Conservation (phyloP, 2,329 filamentous ascomycete genomes). For the Penicillium brasilianum region DNA sequence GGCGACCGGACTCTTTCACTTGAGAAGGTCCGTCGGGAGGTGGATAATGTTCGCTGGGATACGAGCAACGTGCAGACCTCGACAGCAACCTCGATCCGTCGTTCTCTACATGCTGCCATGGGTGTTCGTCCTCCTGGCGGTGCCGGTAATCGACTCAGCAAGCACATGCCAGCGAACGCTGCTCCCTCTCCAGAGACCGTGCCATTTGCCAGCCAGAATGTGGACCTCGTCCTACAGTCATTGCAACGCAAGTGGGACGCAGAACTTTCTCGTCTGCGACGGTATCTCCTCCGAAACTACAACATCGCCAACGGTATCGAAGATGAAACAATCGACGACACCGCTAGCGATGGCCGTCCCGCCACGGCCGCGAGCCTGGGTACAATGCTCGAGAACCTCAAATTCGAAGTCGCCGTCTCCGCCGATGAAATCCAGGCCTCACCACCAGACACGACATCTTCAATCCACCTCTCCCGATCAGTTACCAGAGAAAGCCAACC, state of each 20-base stretch:
- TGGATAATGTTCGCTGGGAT: slow-evolving; percentile 57
- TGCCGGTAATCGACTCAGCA: slow-evolving; percentile 40
- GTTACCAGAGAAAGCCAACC: slow-evolving; percentile 24
- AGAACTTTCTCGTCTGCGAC: slow-evolving; percentile 49
- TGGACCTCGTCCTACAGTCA: slow-evolving; percentile 48
- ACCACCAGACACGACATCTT: slow-evolving; percentile 22
- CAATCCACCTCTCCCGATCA: slow-evolving; percentile 22
- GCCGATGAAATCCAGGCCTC: slow-evolving; percentile 33
- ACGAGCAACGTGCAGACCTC: slow-evolving; percentile 35
- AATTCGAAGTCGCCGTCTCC: slow-evolving; percentile 41
- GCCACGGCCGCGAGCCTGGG: slow-evolving; percentile 45
- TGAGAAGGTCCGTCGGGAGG: slow-evolving; percentile 62
- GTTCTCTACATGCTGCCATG: slow-evolving; percentile 50
- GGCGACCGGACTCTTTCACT: slow-evolving; percentile 66
- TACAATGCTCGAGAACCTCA: slow-evolving; percentile 46
- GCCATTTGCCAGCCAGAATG: slow-evolving; percentile 43
- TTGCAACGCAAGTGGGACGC: slow-evolving; percentile 53
- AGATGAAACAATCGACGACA: slow-evolving; percentile 36
- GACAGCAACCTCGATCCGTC: slow-evolving; percentile 48
- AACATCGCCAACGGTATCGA: slow-evolving; percentile 45
- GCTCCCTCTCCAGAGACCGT: slow-evolving; percentile 29
- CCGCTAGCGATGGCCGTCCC: slow-evolving; percentile 44
- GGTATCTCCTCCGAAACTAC: slow-evolving; percentile 54
- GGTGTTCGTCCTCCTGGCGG: slow-evolving; percentile 37
- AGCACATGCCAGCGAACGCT: slow-evolving; percentile 32